Conservation (phyloP, 116 monocot genomes). For the Phalaenopsis hybrid region DNA sequence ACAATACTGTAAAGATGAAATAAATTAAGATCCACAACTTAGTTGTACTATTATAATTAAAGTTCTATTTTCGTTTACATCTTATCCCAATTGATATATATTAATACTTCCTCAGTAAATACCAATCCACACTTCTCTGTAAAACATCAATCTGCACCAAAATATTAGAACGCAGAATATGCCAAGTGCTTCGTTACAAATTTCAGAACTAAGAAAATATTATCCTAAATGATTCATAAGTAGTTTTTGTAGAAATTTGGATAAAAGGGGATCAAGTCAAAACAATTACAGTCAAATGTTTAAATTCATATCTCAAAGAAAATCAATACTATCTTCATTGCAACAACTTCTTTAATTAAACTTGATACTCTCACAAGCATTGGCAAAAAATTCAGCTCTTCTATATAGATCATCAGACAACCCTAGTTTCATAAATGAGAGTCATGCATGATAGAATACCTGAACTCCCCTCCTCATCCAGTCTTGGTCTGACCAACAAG, state of each 20-base stretch:
- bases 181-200: not conserved
- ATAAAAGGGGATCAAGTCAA: too few relatives aligned
- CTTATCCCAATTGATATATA: not conserved
- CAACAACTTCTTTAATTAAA: too few relatives aligned
- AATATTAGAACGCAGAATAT: not conserved
- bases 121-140: not conserved
- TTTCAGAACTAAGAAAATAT: not conserved
- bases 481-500: slow-evolving; percentile 21
- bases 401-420: too few relatives aligned
- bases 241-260: too few relatives aligned
- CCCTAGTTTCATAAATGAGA: too few relatives aligned
- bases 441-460: not conserved
- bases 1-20: slow-evolving; percentile 37
- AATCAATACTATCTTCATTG: too few relatives aligned
- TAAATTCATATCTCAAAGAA: too few relatives aligned
- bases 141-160: too few relatives aligned
- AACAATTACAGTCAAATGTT: too few relatives aligned
- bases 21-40: not conserved
- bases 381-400: too few relatives aligned
- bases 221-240: not conserved
- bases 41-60: not conserved
- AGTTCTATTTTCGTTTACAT: not conserved
- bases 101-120: not conserved
- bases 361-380: too few relatives aligned
- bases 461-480: slow-evolving; percentile 10